Base-by-base conservation (phyloP, 257 asterid genomes). In the Vinca minor region DNA sequence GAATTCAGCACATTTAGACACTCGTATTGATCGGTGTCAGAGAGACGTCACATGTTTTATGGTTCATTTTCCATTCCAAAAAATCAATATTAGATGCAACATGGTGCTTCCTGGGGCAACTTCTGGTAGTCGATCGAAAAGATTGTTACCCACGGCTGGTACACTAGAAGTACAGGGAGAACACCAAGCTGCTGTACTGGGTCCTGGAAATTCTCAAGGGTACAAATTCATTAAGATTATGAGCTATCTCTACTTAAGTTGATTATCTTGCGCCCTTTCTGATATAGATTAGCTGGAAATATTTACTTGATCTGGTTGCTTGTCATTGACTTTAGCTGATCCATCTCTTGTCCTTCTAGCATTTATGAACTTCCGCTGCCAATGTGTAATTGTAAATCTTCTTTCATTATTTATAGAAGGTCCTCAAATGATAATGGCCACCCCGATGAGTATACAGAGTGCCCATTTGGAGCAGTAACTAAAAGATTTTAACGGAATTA, bases 161-260 rank as follows among this genome's bases (percentile, higher is more conserved):
- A 71, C 76, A 29, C 54, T 66, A n/a, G 67, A 71, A 34, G 56
- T 57, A 3, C 70, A 65, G 42, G 73, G 74, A 23, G 62, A 39
- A 65, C 67, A 66, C 61, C 55, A 60, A 68, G 71, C 77, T 58
- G 76, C 52, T 55, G 66, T 54, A 58, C 66, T 63, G 71, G 53
- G 58, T 57, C 65, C 77, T 4, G 54, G 58, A n/a, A 65, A 68
- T 62, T 71, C 69, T 59, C 77, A 71, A 62, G 80, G 91, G 96
- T 89, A 82, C 38, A 62, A 29, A 35, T 35, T 29, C 29, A 36
- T 64, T 64, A 31, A 17, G 42, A 56, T 56, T 20, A 34, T 11
- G 18, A 57, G 49, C 62, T 56, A 29, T 56, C 59, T 49, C 20
- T 28, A 32, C 26, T 48, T 9, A n/a, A 10, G 36, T 55, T 68